These are phyloP conservation scores for Verticillium zaregamsianum DNA, from an alignment of 2,329 filamentous ascomycete species.

Conservation along the genomic window DNA sequence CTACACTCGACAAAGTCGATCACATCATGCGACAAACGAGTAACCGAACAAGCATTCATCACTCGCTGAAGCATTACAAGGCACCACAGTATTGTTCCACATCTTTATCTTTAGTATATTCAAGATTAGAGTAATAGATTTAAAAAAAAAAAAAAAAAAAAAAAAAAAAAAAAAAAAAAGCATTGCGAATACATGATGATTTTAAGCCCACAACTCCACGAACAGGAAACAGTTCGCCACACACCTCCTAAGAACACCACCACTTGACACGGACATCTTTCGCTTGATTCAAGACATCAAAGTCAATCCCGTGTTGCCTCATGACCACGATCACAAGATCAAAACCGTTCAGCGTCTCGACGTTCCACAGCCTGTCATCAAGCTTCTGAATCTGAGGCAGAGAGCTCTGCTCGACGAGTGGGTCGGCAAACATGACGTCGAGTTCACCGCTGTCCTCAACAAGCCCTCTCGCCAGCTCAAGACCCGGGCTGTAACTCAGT, in stretches of 20 bases:
- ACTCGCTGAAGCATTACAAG: neutral
- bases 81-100: neutral
- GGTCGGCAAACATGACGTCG: slow-evolving; percentile 25
- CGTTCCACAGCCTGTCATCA: slow-evolving; percentile 20
- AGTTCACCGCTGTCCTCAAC: slow-evolving; percentile 14
- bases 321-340: slow-evolving; percentile 26
- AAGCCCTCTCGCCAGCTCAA: slow-evolving; percentile 19
- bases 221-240: neutral
- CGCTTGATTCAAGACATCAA: slow-evolving; percentile 15
- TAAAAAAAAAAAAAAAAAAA: no score
- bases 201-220: neutral
- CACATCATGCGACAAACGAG: neutral
- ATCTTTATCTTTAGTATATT: neutral
- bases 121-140: neutral
- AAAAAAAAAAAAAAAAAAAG: no score
- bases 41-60: neutral
- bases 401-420: slow-evolving; percentile 21
- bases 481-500: slow-evolving; percentile 26
- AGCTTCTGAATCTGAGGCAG: slow-evolving; percentile 22
- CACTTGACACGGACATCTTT: slow-evolving; percentile 27
- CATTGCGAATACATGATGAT: neutral
- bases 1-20: neutral
- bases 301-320: slow-evolving; percentile 23
- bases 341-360: slow-evolving; percentile 17
- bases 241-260: slow-evolving; percentile 23